Percentiles rank a stretch among this genome's conserved stretches.
These are phyloP conservation scores for Penicillium manginii DNA, from an alignment of 495 filamentous ascomycete species.

Conservation along the genomic window DNA sequence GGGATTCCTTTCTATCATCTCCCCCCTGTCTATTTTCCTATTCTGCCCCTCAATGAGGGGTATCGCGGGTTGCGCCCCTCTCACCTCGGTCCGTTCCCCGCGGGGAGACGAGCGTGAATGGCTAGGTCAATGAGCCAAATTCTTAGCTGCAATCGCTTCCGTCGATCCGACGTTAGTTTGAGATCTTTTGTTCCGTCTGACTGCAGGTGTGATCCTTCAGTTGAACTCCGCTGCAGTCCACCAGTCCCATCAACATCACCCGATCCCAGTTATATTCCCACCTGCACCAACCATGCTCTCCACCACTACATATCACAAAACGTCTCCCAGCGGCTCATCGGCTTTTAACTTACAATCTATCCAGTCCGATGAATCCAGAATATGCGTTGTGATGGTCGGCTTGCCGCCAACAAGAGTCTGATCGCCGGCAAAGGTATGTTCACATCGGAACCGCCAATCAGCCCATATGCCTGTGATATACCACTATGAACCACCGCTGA, in stretches of 20 bases:
- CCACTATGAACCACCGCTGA: neutral
- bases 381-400: slow-evolving; percentile 99
- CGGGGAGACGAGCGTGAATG: neutral
- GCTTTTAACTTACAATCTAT: slow-evolving; percentile 24
- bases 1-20: neutral
- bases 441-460: neutral
- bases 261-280: neutral
- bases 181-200: neutral
- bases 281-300: neutral
- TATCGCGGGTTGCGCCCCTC: slow-evolving; percentile 3
- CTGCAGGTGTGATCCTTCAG: slow-evolving; percentile 3
- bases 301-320: neutral
- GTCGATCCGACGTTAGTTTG: neutral
- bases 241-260: too few species aligned
- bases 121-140: neutral
- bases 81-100: slow-evolving; percentile 4
- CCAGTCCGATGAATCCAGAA: slow-evolving; percentile 92
- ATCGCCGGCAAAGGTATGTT: slow-evolving; percentile 92
- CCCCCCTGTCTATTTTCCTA: neutral
- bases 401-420: slow-evolving; percentile 87
- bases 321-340: neutral
- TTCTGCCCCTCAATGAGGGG: neutral
- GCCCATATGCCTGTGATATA: too few species aligned
- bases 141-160: neutral
- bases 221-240: neutral